Evolutionary conservation across 352 stramenopile genomes (phyloP), one percentile per base, ranked within the genome.

Genomic region (Phytophthora sp.): DNA sequence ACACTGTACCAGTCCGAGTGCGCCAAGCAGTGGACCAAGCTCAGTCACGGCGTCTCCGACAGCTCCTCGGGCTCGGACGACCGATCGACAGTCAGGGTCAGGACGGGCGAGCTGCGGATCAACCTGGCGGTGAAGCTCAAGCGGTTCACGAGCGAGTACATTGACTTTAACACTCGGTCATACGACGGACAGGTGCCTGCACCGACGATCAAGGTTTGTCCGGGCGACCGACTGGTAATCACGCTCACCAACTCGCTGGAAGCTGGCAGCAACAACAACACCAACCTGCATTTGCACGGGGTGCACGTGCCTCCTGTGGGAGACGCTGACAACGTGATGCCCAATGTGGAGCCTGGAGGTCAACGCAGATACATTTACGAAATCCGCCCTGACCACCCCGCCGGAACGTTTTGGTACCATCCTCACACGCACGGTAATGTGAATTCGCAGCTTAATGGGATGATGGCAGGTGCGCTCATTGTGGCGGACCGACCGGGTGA

Each of bases 331-430:
- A 90, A 92, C 51, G 77, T 92, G 20, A 67, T 90, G 44, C 72
- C 66, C 28, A 83, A 69, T 63, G 81, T 92, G 24, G 39, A 55
- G 20, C 77, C 85, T 0, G 69, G 77, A 39, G 68, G 49, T 11
- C 69, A 80, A 37, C 74, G 76, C 15, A 45, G 52, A 53, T 94
- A 92, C 63, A 71, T 76, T 32, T 94, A 90, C 60, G 62, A 79
- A n/a, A 86, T 94, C 50, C 79, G 81, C 1, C 39, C 62, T 1
- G 79, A 94, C 52, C 84, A 94, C 56, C 82, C 84, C 10, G 51
- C 79, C 7, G 84, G 84, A 11, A 91, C 84, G 42, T 94, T 91
- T 53, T 94, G 84, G 84, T 94, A 94, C 54, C 84, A 94, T 51
- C 81, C 84, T 13, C 84, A 94, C 62, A 64, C 74, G 28, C 80